Base-by-base conservation (phyloP, 2,329 filamentous ascomycete genomes). In the Stemphylium lycopersici region DNA sequence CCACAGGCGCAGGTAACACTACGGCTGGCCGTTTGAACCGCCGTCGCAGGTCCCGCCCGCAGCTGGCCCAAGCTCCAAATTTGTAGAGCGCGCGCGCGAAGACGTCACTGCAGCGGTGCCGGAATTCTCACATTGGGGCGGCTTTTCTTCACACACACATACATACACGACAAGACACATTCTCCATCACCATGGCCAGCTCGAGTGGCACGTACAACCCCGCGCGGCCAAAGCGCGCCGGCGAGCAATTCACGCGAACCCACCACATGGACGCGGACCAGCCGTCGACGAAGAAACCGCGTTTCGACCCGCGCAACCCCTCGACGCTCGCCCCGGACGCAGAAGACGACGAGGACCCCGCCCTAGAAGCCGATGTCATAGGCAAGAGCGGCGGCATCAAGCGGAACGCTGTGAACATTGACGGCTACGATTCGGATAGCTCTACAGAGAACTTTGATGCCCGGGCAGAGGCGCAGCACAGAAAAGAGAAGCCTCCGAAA, bases 251-350 rank as follows among this genome's bases (percentile, higher is more conserved):
- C 72, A 87, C 89, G 39, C 87, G 90, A 53, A 87, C 86, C 15
- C 87, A 93, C 73, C 87, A 90, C 68, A 79, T 83, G 62, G 83
- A 87, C 48, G 76, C 78, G 43, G 75, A 78, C 46, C 80, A 82
- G 43, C 78, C 82, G 1, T 76, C 80, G 2, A 74, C 80, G 47
- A 96, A 96, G 74, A 93, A 92, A 71, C 89, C 91, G 55, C 91
- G 90, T 69, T 99, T 99, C 77, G 95, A 99, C 75, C 81, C 95
- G 48, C 91, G 95, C 62, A 98, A 99, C 72, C 95, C 95, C 3
- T 96, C 93, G 13, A 92, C 90, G 0, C 85, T 99, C 4, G 93
- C 91, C 2, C 87, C 93, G 1, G 91, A 96, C 72, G 89, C 87
- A 2, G 84, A 84, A 2, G 89, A 90, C 59, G 87, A 90, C 39